These are phyloP conservation scores for Leptographium lundbergii DNA, from an alignment of 2,329 filamentous ascomycete genomes.

Conservation along the genomic window DNA sequence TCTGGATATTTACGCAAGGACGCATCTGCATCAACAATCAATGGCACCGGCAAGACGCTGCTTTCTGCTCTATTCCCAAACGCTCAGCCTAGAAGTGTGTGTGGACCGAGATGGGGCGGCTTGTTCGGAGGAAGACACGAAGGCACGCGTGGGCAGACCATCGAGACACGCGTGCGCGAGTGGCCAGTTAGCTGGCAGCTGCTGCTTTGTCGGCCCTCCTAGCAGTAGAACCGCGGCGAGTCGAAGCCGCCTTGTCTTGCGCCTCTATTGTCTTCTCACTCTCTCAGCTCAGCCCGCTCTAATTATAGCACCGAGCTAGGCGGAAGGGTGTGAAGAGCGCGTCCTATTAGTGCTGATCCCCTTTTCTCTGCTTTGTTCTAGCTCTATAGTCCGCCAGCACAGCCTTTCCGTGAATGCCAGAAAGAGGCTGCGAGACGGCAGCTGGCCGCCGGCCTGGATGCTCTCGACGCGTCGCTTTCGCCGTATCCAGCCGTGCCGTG, in stretches of 20 bases:
- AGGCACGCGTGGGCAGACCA: not conserved
- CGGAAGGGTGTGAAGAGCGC: not conserved
- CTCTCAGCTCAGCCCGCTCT: constrained; percentile 2
- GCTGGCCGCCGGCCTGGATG: not conserved
- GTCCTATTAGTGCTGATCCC: not conserved
- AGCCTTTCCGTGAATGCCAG: not conserved
- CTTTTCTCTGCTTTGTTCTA: not conserved
- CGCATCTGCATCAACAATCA: too few species aligned
- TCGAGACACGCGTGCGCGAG: not conserved
- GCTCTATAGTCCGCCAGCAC: not conserved
- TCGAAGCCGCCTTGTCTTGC: not conserved
- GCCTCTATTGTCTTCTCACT: not conserved
- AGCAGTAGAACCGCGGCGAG: too few species aligned
- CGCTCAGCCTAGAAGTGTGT: not conserved
- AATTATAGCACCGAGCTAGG: not conserved
- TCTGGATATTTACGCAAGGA: too few species aligned
- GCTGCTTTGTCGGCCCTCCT: not conserved
- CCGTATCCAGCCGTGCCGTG: not conserved
- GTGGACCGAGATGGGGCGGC: not conserved
- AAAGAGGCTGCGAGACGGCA: not conserved
- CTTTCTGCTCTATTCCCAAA: not conserved
- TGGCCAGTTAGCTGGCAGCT: not conserved
- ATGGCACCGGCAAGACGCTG: not conserved
- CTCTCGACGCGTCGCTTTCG: not conserved
- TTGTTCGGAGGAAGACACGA: not conserved